Evolutionary conservation across 73 alveolate genomes (phyloP).

Genomic region (Tetrahymena malaccensis): DNA sequence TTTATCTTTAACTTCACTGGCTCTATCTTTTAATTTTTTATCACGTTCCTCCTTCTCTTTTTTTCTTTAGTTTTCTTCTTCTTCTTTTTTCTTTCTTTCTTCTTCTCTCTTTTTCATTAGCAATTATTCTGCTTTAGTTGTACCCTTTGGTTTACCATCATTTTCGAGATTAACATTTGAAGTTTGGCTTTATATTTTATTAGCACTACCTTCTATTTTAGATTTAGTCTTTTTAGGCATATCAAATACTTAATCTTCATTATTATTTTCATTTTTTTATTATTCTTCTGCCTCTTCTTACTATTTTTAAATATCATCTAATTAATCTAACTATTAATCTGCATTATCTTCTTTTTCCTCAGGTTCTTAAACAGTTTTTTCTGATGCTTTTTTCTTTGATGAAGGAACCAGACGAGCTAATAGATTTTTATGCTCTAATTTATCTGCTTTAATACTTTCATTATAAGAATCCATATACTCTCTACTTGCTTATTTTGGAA

Average conservation of each 20-base stretch:
- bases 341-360: not conserved
- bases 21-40: not conserved
- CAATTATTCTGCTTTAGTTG: not conserved
- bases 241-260: not conserved
- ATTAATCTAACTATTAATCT: not conserved
- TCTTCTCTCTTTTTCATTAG: not conserved
- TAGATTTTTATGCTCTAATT: not conserved
- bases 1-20: not conserved
- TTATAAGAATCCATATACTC: not conserved
- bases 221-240: not conserved
- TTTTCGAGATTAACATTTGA: not conserved
- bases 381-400: not conserved
- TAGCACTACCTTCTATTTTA: not conserved
- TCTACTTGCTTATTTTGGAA: not conserved
- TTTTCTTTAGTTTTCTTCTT: not conserved
- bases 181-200: not conserved
- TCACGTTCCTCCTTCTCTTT: not conserved
- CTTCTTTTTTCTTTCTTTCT: not conserved
- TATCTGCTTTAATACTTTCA: not conserved
- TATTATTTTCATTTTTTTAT: not conserved
- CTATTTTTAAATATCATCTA: not conserved
- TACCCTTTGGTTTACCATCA: not conserved
- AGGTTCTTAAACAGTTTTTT: not conserved
- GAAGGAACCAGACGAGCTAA: not conserved
- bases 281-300: not conserved